Conservation (phyloP, 1,139 yeast species). For the Taphrina flavorubra region DNA sequence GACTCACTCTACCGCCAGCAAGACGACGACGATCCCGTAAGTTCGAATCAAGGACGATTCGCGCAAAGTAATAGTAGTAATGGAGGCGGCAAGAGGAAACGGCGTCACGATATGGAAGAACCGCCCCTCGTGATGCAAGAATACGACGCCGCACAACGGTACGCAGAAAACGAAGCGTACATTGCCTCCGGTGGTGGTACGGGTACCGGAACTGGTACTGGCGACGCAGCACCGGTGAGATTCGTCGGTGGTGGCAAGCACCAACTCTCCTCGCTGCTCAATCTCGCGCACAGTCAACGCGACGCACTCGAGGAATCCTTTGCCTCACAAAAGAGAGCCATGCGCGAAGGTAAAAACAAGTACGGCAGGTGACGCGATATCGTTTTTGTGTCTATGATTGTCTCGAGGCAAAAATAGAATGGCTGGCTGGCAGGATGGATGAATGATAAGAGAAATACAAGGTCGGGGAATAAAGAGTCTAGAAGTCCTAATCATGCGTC, state of each 20-base stretch:
- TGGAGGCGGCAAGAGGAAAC: not conserved
- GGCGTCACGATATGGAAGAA: not conserved
- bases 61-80: not conserved
- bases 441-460: too few relatives aligned
- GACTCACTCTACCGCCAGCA: not conserved
- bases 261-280: conserved; percentile 39
- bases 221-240: conserved; percentile 31
- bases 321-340: conserved; percentile 36
- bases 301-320: conserved; percentile 41
- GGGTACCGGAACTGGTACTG: too few relatives aligned
- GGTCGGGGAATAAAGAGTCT: conserved; percentile 6
- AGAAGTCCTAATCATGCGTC: conserved; percentile 12
- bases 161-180: conserved; percentile 18
- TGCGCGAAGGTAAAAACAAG: conserved; percentile 32
- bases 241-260: conserved; percentile 42
- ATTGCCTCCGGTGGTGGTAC: not conserved
- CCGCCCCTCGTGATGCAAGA: conserved; percentile 20
- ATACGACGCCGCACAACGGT: conserved; percentile 20
- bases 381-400: not conserved
- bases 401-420: too few relatives aligned
- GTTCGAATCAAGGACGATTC: too few relatives aligned
- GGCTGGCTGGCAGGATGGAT: too few relatives aligned
- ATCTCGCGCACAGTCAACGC: conserved; percentile 40
- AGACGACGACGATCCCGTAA: not conserved
- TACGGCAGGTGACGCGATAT: conserved; percentile 28